Percentiles rank a stretch among this genome's conserved stretches.
phyloP scores from a whole-genome alignment of 805 yeast genomes.

The Candida insectalens region DNA sequence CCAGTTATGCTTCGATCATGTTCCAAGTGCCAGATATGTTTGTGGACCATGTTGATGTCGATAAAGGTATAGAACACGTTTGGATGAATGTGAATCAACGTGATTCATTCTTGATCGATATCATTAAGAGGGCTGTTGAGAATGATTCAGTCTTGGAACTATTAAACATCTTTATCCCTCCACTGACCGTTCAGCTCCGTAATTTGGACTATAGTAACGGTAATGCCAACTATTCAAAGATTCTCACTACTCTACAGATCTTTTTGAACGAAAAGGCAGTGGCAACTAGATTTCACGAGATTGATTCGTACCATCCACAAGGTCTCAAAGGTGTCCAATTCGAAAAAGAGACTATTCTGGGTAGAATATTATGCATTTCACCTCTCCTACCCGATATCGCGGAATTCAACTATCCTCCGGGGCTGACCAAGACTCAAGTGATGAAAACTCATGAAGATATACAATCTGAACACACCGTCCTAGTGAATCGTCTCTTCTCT shows the following conservation, averaged over 20 bases:
- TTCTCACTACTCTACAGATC: slow-evolving; percentile 46
- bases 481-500: slow-evolving; percentile 54
- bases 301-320: slow-evolving; percentile 43
- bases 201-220: slow-evolving; percentile 34
- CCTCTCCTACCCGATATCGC: slow-evolving; percentile 54
- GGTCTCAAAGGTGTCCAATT: slow-evolving; percentile 37
- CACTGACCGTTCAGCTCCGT: slow-evolving; percentile 28
- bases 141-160: slow-evolving; percentile 60
- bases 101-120: slow-evolving; percentile 42
- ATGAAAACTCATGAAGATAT: slow-evolving; percentile 46
- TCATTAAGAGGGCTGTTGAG: slow-evolving; percentile 49
- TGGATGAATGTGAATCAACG: slow-evolving; percentile 16
- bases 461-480: slow-evolving; percentile 52
- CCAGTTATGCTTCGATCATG: slow-evolving; percentile 58
- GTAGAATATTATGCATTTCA: slow-evolving; percentile 67
- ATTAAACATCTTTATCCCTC: slow-evolving; percentile 41
- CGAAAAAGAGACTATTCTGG: slow-evolving; percentile 60
- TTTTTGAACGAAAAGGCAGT: slow-evolving; percentile 52
- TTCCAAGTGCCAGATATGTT: slow-evolving; percentile 65
- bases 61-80: slow-evolving; percentile 18
- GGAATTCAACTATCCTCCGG: slow-evolving; percentile 32
- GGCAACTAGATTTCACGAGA: slow-evolving; percentile 48
- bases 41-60: slow-evolving; percentile 27
- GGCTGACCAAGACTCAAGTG: slow-evolving; percentile 31
- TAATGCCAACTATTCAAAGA: slow-evolving; percentile 37